These are phyloP conservation scores for Agrocybe pediades DNA, from an alignment of 768 basidiomycete species.

Conservation along the genomic window DNA sequence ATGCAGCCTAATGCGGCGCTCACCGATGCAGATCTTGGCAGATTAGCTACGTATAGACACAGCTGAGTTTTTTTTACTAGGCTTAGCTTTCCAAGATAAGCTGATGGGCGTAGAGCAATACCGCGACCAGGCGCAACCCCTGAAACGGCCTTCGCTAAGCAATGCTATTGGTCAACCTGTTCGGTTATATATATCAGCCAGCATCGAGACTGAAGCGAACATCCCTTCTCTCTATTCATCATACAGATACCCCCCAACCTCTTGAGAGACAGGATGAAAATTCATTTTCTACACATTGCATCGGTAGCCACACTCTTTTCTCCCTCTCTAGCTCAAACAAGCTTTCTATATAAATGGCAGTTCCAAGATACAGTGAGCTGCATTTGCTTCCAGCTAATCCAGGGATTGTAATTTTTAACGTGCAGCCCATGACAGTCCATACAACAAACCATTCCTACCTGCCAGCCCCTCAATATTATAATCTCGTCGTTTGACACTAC, in stretches of 20 bases:
- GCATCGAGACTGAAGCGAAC: not conserved
- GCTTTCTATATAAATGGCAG: conserved; percentile 7
- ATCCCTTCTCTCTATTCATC: not conserved
- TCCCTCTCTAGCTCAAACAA: conserved; percentile 8
- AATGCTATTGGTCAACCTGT: not conserved
- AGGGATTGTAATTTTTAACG: not conserved
- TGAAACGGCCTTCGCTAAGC: not conserved
- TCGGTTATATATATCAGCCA: not conserved
- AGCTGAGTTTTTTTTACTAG: too few relatives aligned
- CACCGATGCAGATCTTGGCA: not conserved
- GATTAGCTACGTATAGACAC: too few relatives aligned
- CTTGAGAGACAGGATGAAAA: not conserved
- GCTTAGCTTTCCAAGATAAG: not conserved
- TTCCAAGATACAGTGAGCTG: conserved; percentile 9
- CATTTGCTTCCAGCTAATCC: not conserved
- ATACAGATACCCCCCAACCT: not conserved
- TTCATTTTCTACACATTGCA: not conserved
- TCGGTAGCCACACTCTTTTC: not conserved
- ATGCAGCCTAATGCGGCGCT: too few relatives aligned
- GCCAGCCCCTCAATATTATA: conserved; percentile 21
- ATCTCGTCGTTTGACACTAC: conserved; percentile 20
- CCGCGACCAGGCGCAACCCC: too few relatives aligned
- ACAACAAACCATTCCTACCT: conserved; percentile 22
- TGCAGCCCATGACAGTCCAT: not conserved
- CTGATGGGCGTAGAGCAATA: too few relatives aligned